Percentiles rank a stretch among this genome's conserved stretches.
These are phyloP conservation scores for Pelargonium cotyledonis DNA, from an alignment of 441 rosid species.

Conservation along the genomic window DNA sequence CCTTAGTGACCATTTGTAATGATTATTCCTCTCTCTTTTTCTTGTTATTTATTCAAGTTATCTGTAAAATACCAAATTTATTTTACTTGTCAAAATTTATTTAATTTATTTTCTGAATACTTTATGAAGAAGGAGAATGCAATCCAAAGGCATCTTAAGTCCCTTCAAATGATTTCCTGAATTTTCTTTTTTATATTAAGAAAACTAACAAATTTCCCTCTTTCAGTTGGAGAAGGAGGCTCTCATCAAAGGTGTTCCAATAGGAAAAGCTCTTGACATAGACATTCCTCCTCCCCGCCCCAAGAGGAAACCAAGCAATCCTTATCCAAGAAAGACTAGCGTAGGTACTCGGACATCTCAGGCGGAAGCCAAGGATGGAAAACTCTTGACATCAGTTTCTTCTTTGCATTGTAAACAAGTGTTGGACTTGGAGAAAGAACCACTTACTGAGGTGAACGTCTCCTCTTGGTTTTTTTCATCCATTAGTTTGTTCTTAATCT, in stretches of 20 bases:
- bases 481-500: slow-evolving; percentile 9
- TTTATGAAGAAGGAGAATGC: not conserved
- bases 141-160: not conserved
- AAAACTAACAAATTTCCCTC: slow-evolving; percentile 15
- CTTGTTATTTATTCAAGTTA: not conserved
- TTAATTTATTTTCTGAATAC: too few relatives aligned
- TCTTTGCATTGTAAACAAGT: slow-evolving; percentile 39
- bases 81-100: not conserved
- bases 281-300: slow-evolving; percentile 99
- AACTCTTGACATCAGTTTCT: slow-evolving; percentile 36
- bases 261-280: slow-evolving; percentile 69
- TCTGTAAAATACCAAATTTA: not conserved
- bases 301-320: slow-evolving; percentile 86
- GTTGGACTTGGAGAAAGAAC: slow-evolving; percentile 63
- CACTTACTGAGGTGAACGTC: slow-evolving; percentile 48
- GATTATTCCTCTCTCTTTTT: not conserved
- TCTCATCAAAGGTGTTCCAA: slow-evolving; percentile 70
- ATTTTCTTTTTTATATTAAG: slow-evolving; percentile 11
- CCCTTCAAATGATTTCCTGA: slow-evolving; percentile 7
- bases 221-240: slow-evolving; percentile 97
- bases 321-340: slow-evolving; percentile 84
- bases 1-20: not conserved
- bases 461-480: slow-evolving; percentile 13
- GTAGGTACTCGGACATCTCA: slow-evolving; percentile 34
- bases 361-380: slow-evolving; percentile 52